Evolutionary conservation across 331 rosid genomes (phyloP).

Genomic region (Quercus tomentella): DNA sequence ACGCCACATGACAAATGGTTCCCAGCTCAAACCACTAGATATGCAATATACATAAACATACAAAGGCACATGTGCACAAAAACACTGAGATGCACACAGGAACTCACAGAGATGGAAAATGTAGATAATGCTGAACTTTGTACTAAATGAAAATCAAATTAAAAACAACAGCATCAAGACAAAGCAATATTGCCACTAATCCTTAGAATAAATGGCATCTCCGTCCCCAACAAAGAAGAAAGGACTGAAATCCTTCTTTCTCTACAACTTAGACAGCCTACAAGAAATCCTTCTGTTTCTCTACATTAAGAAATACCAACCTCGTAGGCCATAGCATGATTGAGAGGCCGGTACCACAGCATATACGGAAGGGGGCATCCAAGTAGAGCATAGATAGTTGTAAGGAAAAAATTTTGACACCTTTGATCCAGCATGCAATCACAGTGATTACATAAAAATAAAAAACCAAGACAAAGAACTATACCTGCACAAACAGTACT

Average conservation of each 20-base stretch:
- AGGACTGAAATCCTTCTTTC: background rate
- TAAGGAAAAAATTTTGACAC: conserved; percentile 92
- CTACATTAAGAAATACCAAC: conserved; percentile 21
- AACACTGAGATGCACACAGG: background rate
- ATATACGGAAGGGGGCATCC: conserved; percentile 89
- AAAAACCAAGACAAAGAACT: conserved; percentile 59
- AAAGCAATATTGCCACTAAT: no score
- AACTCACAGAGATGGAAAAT: background rate
- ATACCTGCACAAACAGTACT: conserved; percentile 57
- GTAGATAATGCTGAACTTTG: background rate
- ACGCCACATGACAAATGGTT: conserved; percentile 93
- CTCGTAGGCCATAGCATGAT: conserved; percentile 99
- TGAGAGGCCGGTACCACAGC: conserved; percentile 95
- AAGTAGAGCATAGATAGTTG: conserved; percentile 76
- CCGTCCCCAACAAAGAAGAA: background rate
- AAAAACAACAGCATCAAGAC: no score
- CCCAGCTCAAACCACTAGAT: conserved; percentile 70
- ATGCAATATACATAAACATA: no score
- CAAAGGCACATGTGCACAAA: no score
- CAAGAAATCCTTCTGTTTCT: background rate
- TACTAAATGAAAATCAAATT: background rate
- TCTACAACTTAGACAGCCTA: background rate
- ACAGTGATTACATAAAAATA: conserved; percentile 67
- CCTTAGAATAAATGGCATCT: background rate
- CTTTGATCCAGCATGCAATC: conserved; percentile 77